Evolutionary conservation across 495 filamentous ascomycete species (phyloP), one percentile per base, ranked within the genome.

Genomic region (Daldinia loculata): DNA sequence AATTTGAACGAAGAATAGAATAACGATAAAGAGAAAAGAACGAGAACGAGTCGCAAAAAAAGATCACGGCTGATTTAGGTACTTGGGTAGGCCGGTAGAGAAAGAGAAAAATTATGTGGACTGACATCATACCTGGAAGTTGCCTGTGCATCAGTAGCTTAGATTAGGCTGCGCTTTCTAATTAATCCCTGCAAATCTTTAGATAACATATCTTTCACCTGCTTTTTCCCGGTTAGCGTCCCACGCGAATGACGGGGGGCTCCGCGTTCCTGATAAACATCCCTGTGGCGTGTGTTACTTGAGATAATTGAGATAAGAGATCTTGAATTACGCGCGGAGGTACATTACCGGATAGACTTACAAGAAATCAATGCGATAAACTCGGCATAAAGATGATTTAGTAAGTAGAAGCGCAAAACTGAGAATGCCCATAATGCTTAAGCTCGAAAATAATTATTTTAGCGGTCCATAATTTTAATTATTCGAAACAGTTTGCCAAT

Each of bases 71-170:
- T 67, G 26, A 56, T 55, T n/a, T n/a, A n/a, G n/a, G n/a, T 19
- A 43, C 17, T 24, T 52, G 24, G 19, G 50, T 52, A 52, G 2
- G 8, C 52, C 29, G 36, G n/a, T 38, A 52, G 26, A 38, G 26
- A 30, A 56, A 55, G 5, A 11, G 51, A 63, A 66, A 66, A 59
- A 36, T 24, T 29, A 61, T 17, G 70, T 34, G 45, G 58, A 32
- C 56, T 73, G 66, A 73, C 66, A 69, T 73, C 70, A 73, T 63
- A 67, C 17, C 59, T 67, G 43, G 60, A 60, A 29, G 36, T 43
- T 8, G 56, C 38, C 56, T 43, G 15, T 24, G 41, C 17, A 24
- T 22, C 43, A 48, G 43, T 24, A 60, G 56, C 9, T 39, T n/a
- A 19, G 34, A 12, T 48, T 24, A 24, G 19, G 8, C 43, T 24